A percentile compares a stretch with the other conserved stretches of the same genome.
These are phyloP conservation scores for Fistulina hepatica DNA, from an alignment of 1,284 basidiomycete species.

Conservation along the genomic window DNA sequence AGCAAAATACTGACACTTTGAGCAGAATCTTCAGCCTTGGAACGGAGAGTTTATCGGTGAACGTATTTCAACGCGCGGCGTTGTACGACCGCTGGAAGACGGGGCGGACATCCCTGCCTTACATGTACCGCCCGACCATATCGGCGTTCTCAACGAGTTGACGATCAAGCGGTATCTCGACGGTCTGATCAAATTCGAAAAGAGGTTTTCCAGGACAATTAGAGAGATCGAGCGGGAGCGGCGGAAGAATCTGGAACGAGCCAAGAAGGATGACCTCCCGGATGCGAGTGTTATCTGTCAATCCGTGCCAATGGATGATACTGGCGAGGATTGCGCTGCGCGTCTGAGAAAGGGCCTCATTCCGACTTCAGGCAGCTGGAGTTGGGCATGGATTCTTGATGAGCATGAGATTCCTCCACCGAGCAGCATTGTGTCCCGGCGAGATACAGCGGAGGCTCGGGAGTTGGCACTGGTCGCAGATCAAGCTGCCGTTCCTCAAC, in stretches of 20 bases:
- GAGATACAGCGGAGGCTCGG: conserved; percentile 68
- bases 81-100: conserved; percentile 70
- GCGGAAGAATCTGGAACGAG: conserved; percentile 43
- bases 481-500: conserved; percentile 40
- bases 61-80: conserved; percentile 71
- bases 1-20: conserved; percentile 16
- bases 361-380: conserved; percentile 40
- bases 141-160: conserved; percentile 62
- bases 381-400: conserved; percentile 69
- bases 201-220: conserved; percentile 47
- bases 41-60: conserved; percentile 67
- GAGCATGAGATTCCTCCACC: conserved; percentile 68
- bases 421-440: conserved; percentile 67
- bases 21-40: no score
- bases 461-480: conserved; percentile 62
- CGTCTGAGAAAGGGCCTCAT: background rate
- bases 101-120: conserved; percentile 56
- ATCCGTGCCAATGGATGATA: conserved; percentile 25
- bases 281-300: conserved; percentile 36
- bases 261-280: conserved; percentile 43
- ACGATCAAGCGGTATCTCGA: conserved; percentile 54
- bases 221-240: conserved; percentile 53
- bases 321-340: conserved; percentile 2
- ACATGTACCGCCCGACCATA: conserved; percentile 45
- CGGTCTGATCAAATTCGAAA: conserved; percentile 44